Evolutionary conservation across 2,329 filamentous ascomycete genomes (phyloP).

Genomic region (Ambrosiella beaveri): DNA sequence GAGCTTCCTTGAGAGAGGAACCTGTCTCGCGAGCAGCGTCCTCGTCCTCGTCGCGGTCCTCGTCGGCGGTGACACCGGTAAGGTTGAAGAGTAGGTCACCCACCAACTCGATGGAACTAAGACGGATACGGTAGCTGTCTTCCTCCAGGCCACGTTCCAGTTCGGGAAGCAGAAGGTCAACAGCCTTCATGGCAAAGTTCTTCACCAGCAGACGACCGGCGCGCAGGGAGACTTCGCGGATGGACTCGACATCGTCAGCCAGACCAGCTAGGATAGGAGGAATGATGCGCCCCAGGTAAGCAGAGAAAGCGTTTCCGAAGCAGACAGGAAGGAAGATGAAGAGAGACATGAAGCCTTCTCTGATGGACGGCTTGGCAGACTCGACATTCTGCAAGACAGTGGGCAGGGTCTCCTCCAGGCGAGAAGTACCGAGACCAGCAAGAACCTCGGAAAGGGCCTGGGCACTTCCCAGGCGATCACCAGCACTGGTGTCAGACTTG

Average conservation of each 20-base stretch:
- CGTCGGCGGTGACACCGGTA: conserved; percentile 68
- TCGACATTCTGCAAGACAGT: conserved; percentile 93
- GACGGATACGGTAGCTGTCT: conserved; percentile 90
- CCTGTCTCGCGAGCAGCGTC: conserved; percentile 69
- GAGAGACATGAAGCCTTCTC: conserved; percentile 97
- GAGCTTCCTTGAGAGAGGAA: conserved; percentile 79
- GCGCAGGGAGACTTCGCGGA: conserved; percentile 87
- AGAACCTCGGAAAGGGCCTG: conserved; percentile 94
- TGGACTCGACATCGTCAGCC: conserved; percentile 90
- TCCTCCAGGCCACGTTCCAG: conserved; percentile 93
- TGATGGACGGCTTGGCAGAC: conserved; percentile 73
- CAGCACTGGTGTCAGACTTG: conserved; percentile 91
- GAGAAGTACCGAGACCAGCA: conserved; percentile 78
- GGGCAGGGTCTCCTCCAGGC: conserved; percentile 86
- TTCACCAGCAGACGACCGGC: conserved; percentile 91
- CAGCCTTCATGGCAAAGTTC: conserved; percentile 90
- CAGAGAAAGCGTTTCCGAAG: conserved; percentile 96
- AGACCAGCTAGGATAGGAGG: conserved; percentile 86
- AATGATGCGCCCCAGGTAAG: conserved; percentile 88
- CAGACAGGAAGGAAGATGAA: conserved; percentile 99
- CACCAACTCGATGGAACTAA: conserved; percentile 94
- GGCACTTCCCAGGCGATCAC: conserved; percentile 86
- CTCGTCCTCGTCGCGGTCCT: conserved; percentile 57
- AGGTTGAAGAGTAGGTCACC: conserved; percentile 96
- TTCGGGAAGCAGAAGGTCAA: conserved; percentile 85